Percentiles rank a stretch among this genome's conserved stretches.
phyloP scores from a whole-genome alignment of 257 asterid species.

The Solanum raphanifolium region DNA sequence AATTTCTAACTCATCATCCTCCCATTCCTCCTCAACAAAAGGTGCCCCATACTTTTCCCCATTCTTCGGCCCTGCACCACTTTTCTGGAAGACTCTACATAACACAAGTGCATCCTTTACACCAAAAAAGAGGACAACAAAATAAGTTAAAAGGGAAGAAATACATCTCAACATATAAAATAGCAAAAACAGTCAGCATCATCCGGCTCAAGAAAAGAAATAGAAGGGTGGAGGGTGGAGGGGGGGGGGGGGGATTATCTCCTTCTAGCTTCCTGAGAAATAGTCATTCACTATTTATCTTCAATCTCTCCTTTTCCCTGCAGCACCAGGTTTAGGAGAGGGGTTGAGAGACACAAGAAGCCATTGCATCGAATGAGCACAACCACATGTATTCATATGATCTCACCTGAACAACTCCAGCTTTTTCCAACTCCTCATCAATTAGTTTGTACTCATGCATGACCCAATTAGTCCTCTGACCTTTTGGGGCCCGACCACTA shows the following conservation, averaged over 20 bases:
- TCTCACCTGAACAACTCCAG: conserved; percentile 68
- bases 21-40: conserved; percentile 84
- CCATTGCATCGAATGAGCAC: background rate
- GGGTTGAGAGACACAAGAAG: background rate
- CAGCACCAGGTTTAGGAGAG: background rate
- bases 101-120: conserved; percentile 64
- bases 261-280: background rate
- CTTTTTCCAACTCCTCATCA: conserved; percentile 62
- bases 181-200: background rate
- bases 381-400: background rate
- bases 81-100: conserved; percentile 84
- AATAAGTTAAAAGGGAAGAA: background rate
- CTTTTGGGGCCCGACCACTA: conserved; percentile 84
- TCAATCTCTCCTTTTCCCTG: background rate
- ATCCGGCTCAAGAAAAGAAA: background rate
- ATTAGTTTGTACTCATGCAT: conserved; percentile 90
- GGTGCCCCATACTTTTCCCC: conserved; percentile 96
- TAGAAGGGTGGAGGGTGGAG: background rate
- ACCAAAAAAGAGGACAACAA: conserved; percentile 5
- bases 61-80: conserved; percentile 93
- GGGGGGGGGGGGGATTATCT: background rate
- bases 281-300: background rate
- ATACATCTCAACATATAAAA: background rate
- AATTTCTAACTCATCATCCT: conserved; percentile 44
- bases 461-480: conserved; percentile 83